phyloP scores from a whole-genome alignment of 1,284 basidiomycete genomes.

The Fomitopsis palustris region DNA sequence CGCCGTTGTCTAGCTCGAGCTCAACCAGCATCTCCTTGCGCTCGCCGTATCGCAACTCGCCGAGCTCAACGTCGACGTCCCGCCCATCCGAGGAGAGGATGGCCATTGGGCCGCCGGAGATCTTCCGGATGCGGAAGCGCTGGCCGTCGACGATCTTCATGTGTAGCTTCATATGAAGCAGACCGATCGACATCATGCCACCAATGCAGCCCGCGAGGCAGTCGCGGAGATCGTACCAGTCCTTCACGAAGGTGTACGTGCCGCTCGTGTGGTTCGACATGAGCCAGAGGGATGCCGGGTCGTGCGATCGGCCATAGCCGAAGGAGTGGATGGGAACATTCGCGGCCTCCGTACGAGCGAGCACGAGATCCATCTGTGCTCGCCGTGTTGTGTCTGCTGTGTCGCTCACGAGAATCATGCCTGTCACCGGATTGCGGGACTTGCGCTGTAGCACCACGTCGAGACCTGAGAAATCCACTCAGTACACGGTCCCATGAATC shows the following conservation, averaged over 20 bases:
- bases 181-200: conserved; percentile 90
- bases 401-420: conserved; percentile 92
- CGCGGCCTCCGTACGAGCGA: conserved; percentile 93
- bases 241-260: conserved; percentile 96
- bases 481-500: conserved; percentile 4
- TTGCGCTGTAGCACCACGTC: conserved; percentile 94
- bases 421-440: conserved; percentile 83
- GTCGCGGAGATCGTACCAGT: conserved; percentile 91
- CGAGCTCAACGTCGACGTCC: conserved; percentile 93
- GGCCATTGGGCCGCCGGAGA: conserved; percentile 79
- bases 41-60: conserved; percentile 89
- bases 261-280: conserved; percentile 97
- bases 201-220: conserved; percentile 90
- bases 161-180: conserved; percentile 88
- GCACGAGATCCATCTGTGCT: conserved; percentile 98
- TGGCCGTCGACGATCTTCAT: conserved; percentile 82
- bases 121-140: conserved; percentile 87
- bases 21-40: conserved; percentile 93
- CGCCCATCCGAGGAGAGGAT: conserved; percentile 86
- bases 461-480: conserved; percentile 50
- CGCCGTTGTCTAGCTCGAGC: conserved; percentile 82
- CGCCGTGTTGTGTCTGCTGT: conserved; percentile 85
- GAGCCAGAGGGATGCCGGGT: conserved; percentile 97
- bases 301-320: conserved; percentile 94
- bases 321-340: conserved; percentile 96